phyloP scores from a whole-genome alignment of 805 yeast species.

The Pichia manshurica region DNA sequence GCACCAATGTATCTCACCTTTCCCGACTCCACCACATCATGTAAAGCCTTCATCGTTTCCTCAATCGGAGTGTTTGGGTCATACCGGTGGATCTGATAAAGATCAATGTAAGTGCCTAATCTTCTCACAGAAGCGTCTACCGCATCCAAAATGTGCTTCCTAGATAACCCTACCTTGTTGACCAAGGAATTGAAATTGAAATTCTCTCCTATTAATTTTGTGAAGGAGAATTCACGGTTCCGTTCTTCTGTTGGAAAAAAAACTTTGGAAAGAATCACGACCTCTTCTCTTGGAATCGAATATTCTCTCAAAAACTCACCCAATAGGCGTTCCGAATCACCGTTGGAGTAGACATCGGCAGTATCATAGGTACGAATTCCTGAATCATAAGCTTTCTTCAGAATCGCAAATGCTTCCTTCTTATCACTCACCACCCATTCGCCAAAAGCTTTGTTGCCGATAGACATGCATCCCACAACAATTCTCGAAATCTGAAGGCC shows the following conservation, averaged over 20 bases:
- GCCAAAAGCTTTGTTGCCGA: constrained; percentile 33
- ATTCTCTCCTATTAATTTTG: not conserved
- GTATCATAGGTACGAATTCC: constrained; percentile 43
- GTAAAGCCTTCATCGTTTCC: constrained; percentile 52
- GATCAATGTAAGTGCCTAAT: constrained; percentile 47
- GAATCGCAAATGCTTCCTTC: constrained; percentile 36
- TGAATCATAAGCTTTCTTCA: constrained; percentile 33
- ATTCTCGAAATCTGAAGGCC: constrained; percentile 32
- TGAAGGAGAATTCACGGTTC: constrained; percentile 7
- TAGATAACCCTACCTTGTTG: constrained; percentile 36
- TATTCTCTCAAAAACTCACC: constrained; percentile 27
- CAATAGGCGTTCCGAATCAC: constrained; percentile 23
- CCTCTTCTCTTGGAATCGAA: constrained; percentile 24
- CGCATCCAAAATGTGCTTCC: constrained; percentile 45
- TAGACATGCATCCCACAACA: constrained; percentile 36
- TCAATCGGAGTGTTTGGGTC: constrained; percentile 43
- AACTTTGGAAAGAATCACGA: constrained; percentile 27
- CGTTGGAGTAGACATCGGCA: constrained; percentile 32
- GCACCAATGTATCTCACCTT: constrained; percentile 53
- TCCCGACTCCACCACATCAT: constrained; percentile 44
- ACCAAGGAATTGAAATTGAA: constrained; percentile 11
- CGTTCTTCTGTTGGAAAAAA: constrained; percentile 10
- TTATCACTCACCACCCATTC: constrained; percentile 44
- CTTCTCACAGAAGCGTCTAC: constrained; percentile 35
- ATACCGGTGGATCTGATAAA: constrained; percentile 51